Conservation (phyloP, 768 basidiomycete species). For the Galerina marginata region DNA sequence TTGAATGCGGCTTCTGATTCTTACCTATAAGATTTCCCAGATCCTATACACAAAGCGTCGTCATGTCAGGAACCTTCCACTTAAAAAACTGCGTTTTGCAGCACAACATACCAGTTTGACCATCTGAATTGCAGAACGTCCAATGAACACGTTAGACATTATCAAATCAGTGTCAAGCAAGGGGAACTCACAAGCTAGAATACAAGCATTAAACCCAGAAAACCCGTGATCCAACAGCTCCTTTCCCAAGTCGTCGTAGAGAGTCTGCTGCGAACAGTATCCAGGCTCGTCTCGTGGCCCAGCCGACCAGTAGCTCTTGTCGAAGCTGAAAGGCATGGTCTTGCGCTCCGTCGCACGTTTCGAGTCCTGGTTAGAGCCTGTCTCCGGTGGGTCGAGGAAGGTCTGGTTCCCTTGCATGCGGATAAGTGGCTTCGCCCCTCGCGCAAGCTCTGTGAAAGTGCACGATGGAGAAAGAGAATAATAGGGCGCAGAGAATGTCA, state of each 20-base stretch:
- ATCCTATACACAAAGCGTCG: constrained; percentile 53
- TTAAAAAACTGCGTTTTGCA: neutral
- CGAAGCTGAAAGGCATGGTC: constrained; percentile 90
- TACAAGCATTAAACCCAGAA: constrained; percentile 96
- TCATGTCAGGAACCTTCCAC: constrained; percentile 6
- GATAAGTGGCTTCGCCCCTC: constrained; percentile 93
- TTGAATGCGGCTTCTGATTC: constrained; percentile 22
- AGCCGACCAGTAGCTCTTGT: constrained; percentile 98
- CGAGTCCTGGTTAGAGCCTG: constrained; percentile 65
- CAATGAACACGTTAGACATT: neutral
- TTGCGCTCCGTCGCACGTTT: constrained; percentile 91
- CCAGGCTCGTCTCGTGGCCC: constrained; percentile 86
- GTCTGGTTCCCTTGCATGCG: constrained; percentile 96
- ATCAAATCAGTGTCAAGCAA: neutral
- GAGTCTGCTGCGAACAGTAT: constrained; percentile 93
- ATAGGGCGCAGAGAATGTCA: neutral
- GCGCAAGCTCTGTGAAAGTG: constrained; percentile 72
- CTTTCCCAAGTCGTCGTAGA: constrained; percentile 93
- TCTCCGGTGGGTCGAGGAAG: constrained; percentile 87
- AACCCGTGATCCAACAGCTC: constrained; percentile 96
- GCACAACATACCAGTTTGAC: constrained; percentile 78
- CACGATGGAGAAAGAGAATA: neutral
- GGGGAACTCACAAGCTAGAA: constrained; percentile 89
- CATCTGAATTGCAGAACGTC: constrained; percentile 49
- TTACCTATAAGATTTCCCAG: constrained; percentile 91